Conservation (phyloP, 2,329 filamentous ascomycete genomes). For the Cordyceps sp. region DNA sequence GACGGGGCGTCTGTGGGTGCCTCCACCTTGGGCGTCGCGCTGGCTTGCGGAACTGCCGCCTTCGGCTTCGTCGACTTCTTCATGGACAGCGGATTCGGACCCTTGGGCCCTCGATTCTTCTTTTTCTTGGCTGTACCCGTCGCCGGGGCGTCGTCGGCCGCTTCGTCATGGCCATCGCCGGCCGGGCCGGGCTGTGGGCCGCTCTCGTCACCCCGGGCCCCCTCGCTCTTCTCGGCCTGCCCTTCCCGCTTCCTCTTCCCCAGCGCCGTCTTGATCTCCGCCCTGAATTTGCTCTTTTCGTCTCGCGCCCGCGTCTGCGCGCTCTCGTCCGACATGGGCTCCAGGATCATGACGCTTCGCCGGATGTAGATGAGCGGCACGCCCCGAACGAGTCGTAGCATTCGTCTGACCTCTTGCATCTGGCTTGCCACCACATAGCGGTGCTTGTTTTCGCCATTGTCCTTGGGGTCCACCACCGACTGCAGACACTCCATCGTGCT, state of each 20-base stretch:
- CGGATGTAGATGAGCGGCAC: constrained; percentile 67
- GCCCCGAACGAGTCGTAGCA: constrained; percentile 50
- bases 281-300: constrained; percentile 59
- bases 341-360: constrained; percentile 53
- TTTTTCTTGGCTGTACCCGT: constrained; percentile 34
- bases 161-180: constrained; percentile 17
- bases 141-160: constrained; percentile 17
- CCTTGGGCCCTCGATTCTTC: constrained; percentile 44
- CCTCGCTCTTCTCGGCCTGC: constrained; percentile 16
- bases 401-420: constrained; percentile 43
- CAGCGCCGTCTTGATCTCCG: constrained; percentile 40
- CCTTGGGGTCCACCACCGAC: constrained; percentile 66
- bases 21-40: constrained; percentile 8
- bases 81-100: constrained; percentile 53
- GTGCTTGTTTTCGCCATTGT: constrained; percentile 55
- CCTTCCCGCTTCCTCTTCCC: constrained; percentile 35
- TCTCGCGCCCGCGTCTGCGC: constrained; percentile 46
- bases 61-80: constrained; percentile 47
- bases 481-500: constrained; percentile 52
- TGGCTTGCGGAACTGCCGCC: constrained; percentile 14
- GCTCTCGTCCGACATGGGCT: constrained; percentile 57
- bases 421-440: constrained; percentile 66
- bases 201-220: constrained; percentile 22
- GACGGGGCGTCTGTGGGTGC: constrained; percentile 8
- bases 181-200: constrained; percentile 5